A percentile compares a stretch with the other conserved stretches of the same genome.
Conservation (phyloP, 371 early-diverging fungal species). For the Mucor irregularis region DNA sequence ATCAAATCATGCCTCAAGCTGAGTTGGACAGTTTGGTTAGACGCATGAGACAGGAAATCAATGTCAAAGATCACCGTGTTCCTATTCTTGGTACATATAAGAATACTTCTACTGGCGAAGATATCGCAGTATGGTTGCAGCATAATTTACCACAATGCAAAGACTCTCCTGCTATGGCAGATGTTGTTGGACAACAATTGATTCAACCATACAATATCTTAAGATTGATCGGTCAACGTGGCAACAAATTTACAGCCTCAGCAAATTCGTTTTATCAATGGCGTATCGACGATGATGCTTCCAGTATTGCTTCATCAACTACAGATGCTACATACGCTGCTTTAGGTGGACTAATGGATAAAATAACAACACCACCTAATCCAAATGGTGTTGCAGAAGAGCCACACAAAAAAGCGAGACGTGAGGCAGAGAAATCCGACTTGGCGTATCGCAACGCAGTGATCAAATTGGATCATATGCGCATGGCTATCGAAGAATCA, state of each 20-base stretch:
- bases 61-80: conserved; percentile 64
- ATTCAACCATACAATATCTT: conserved; percentile 63
- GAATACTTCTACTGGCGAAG: conserved; percentile 68
- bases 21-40: conserved; percentile 35
- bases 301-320: conserved; percentile 15
- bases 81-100: conserved; percentile 73
- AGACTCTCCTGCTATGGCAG: conserved; percentile 65
- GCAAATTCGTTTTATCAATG: conserved; percentile 73
- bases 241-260: conserved; percentile 66
- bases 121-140: conserved; percentile 71
- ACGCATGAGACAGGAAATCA: conserved; percentile 62
- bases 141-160: conserved; percentile 61
- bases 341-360: conserved; percentile 34
- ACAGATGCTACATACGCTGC: conserved; percentile 10
- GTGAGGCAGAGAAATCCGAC: conserved; percentile 68
- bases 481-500: conserved; percentile 69
- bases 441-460: conserved; percentile 62
- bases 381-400: conserved; percentile 27
- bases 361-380: conserved; percentile 20
- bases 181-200: conserved; percentile 72
- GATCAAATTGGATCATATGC: conserved; percentile 63
- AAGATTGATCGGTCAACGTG: conserved; percentile 71
- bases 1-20: conserved; percentile 28
- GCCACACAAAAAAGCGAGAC: conserved; percentile 54
- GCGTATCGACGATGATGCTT: conserved; percentile 44